Conservation (phyloP, 768 basidiomycete species). For the Favolaschia claudopus region DNA sequence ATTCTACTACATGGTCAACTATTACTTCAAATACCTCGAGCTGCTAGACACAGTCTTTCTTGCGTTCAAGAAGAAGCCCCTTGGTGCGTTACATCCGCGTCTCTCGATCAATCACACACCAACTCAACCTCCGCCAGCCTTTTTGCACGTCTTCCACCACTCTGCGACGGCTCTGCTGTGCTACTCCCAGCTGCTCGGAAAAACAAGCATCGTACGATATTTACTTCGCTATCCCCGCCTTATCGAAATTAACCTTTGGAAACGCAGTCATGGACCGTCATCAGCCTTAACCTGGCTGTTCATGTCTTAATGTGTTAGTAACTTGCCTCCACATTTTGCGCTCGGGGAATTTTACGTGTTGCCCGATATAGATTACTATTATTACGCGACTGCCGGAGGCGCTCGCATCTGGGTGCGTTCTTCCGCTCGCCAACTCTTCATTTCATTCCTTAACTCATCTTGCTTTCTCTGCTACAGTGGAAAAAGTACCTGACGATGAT, state of each 20-base stretch:
- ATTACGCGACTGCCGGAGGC: conserved; percentile 96
- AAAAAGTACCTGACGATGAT: conserved; percentile 96
- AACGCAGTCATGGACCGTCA: conserved; percentile 94
- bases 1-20: conserved; percentile 98
- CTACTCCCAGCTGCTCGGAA: conserved; percentile 91
- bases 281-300: conserved; percentile 86
- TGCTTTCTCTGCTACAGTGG: conserved; percentile 65
- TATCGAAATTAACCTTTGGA: conserved; percentile 18
- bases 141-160: conserved; percentile 98
- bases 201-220: conserved; percentile 80
- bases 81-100: conserved; percentile 62
- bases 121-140: conserved; percentile 63
- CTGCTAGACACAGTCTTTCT: conserved; percentile 96
- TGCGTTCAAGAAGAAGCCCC: conserved; percentile 95
- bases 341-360: background rate
- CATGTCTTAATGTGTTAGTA: conserved; percentile 96
- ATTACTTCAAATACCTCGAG: conserved; percentile 97
- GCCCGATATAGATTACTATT: conserved; percentile 86
- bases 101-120: background rate
- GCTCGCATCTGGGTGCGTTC: conserved; percentile 94
- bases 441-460: conserved; percentile 4
- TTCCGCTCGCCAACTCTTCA: too few species aligned
- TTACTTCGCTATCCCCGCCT: background rate
- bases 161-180: conserved; percentile 95
- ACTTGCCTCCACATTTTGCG: background rate